Percentiles rank a stretch among this genome's conserved stretches.
These are phyloP conservation scores for Phytophthora macrochlamydospora DNA, from an alignment of 352 stramenopile genomes.

Conservation along the genomic window DNA sequence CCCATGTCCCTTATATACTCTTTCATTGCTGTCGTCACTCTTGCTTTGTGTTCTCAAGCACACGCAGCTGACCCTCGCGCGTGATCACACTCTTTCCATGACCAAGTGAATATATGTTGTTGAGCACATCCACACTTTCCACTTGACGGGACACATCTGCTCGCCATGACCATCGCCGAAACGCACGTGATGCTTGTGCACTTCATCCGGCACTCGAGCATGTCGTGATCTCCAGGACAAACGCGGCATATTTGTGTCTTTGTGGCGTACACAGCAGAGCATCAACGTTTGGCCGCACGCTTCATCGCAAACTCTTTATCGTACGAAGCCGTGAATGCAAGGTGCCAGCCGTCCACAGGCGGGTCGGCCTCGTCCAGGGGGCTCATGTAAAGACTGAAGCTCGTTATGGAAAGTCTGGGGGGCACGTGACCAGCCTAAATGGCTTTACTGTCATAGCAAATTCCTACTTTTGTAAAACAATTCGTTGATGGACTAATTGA, in stretches of 20 bases:
- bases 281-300: not conserved
- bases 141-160: not conserved
- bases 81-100: not conserved
- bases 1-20: constrained; percentile 7
- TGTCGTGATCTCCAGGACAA: constrained; percentile 1
- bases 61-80: not conserved
- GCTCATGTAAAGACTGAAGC: too few species aligned
- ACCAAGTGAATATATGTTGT: not conserved
- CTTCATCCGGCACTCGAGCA: not conserved
- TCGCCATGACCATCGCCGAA: too few species aligned
- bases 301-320: too few species aligned
- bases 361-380: too few species aligned
- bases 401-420: too few species aligned
- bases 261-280: not conserved
- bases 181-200: not conserved
- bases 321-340: too few species aligned
- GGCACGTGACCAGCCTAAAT: too few species aligned
- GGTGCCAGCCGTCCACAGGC: too few species aligned
- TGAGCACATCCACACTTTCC: constrained; percentile 1
- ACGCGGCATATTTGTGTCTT: not conserved
- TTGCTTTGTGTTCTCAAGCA: not conserved
- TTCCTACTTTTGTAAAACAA: too few species aligned
- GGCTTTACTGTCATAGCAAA: too few species aligned
- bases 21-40: constrained; percentile 1
- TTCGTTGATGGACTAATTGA: too few species aligned